Evolutionary conservation across 768 basidiomycete genomes (phyloP).

Genomic region (Kwoniella newhampshirensis): DNA sequence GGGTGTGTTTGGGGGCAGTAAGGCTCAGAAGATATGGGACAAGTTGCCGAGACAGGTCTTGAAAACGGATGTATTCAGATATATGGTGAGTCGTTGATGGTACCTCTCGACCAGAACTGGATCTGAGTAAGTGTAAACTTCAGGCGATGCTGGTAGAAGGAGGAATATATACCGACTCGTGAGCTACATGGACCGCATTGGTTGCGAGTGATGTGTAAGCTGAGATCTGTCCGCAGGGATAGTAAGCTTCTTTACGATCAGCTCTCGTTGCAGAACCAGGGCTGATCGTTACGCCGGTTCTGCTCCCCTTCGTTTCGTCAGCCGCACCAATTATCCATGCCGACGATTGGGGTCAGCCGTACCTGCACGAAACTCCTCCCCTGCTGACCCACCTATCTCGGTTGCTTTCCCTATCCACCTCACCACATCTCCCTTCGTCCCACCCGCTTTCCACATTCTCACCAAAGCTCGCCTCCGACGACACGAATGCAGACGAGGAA

Average conservation of each 20-base stretch:
- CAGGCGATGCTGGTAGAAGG: conserved; percentile 41
- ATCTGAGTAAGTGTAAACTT: neutral
- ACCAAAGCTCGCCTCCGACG: conserved; percentile 1
- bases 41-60: conserved; percentile 36
- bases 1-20: conserved; percentile 32
- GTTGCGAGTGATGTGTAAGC: neutral
- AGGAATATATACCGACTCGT: conserved; percentile 44
- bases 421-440: conserved; percentile 24
- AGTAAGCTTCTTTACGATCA: conserved; percentile 1
- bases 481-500: conserved; percentile 8
- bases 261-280: neutral
- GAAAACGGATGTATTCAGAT: conserved; percentile 44
- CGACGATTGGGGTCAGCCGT: conserved; percentile 38
- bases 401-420: conserved; percentile 28
- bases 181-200: neutral
- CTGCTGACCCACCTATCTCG: conserved; percentile 35
- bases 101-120: too few species aligned
- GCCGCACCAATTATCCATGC: conserved; percentile 41
- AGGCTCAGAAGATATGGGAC: conserved; percentile 35
- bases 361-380: conserved; percentile 30
- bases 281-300: too few species aligned
- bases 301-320: neutral
- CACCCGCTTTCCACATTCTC: conserved; percentile 21
- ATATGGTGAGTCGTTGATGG: conserved; percentile 24
- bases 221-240: conserved; percentile 4